Evolutionary conservation across 805 yeast genomes (phyloP), one percentile per base, ranked within the genome.

Genomic region (Brettanomyces nanus): DNA sequence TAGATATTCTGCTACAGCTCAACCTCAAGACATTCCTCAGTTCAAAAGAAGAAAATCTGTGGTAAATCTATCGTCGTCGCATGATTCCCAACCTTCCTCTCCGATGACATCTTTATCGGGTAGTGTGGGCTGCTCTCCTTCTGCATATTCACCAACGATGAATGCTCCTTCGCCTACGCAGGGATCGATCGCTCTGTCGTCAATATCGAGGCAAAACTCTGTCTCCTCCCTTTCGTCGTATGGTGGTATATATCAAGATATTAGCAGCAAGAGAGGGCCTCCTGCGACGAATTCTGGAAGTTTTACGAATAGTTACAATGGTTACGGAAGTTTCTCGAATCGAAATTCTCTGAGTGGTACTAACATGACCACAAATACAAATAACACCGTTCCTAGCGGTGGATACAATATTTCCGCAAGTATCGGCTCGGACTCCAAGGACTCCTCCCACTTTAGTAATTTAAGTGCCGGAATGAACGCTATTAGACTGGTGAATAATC

Each of bases 21-120:
- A 53, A 42, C 55, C 58, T 13, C 58, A 56, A 40, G 59, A 55
- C 41, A 49, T 53, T 17, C 55, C 55, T 14, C 52, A 48, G 22
- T 52, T 54, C 29, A 60, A 60, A 34, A 46, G 65, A 33, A 36
- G 62, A 17, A 58, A 59, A 33, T 57, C 62, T 6, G 50, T 46
- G 41, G 31, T 52, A 13, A 41, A 33, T 31, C 19, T 33, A 10
- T 35, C 45, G 5, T 22, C 36, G 7, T 41, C 41, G 7, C 44
- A 42, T 19, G 22, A 17, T 6, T 53, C 61, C 2, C 53, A 48
- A 39, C 50, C 59, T 3, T 48, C 58, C 5, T 55, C 62, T 17
- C 59, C 59, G 14, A 34, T 44, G 34, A 28, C 42, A 15, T 32
- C 37, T 14, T 36, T 37, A 15, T 27, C 33, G 5, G 38, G 35